Percentiles rank a stretch among this genome's conserved stretches.
Evolutionary conservation across 768 basidiomycete genomes (phyloP).

Genomic region (Leccinum arenicola): DNA sequence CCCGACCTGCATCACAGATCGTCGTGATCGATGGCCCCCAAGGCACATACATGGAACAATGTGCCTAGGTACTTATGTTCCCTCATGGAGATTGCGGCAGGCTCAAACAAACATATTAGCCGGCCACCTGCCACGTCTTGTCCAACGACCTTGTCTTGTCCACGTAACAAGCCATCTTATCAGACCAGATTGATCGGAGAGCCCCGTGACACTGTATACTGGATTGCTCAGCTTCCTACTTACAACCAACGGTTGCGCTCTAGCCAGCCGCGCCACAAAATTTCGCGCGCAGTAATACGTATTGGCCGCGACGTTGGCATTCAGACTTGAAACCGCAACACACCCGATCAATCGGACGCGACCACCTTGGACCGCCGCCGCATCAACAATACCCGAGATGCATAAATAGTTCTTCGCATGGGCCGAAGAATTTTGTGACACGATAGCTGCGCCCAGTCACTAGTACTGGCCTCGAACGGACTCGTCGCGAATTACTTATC

Average conservation of each 20-base stretch:
- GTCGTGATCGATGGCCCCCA: conserved; percentile 8
- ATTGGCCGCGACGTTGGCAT: background rate
- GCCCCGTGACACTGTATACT: background rate
- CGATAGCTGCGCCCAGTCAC: background rate
- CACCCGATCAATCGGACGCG: background rate
- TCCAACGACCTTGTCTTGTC: background rate
- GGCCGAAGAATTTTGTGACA: no score
- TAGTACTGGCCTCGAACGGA: background rate
- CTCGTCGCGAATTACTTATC: background rate
- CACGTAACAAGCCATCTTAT: background rate
- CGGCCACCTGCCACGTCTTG: conserved; percentile 1
- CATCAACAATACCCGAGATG: background rate
- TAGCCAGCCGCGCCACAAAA: background rate
- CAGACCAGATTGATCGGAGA: conserved; percentile 4
- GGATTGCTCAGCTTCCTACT: background rate
- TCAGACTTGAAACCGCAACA: conserved; percentile 4
- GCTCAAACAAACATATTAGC: conserved; percentile 3
- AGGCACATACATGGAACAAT: conserved; percentile 10
- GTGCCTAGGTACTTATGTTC: conserved; percentile 1
- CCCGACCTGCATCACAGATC: conserved; percentile 14
- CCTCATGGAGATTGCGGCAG: background rate
- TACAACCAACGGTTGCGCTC: background rate
- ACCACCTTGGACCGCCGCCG: background rate
- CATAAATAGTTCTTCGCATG: no score
- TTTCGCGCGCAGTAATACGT: background rate